A percentile compares a stretch with the other conserved stretches of the same genome.
phyloP scores from a whole-genome alignment of 192 early-diverging fungal species.

The Mycoemilia scoparia region DNA sequence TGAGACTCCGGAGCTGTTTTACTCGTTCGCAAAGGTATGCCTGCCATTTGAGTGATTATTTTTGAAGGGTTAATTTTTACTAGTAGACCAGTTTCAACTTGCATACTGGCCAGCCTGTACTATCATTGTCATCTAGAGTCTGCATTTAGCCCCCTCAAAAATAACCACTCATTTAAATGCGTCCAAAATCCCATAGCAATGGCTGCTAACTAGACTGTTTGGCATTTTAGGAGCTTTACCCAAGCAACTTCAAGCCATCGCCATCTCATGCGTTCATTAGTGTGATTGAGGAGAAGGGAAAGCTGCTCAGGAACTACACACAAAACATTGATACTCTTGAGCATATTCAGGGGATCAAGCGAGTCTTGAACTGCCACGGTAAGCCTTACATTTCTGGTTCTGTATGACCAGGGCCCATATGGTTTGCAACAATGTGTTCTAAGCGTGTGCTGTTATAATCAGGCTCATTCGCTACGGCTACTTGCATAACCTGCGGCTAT shows the following conservation, averaged over 20 bases:
- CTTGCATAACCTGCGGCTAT: conserved; percentile 69
- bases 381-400: no score
- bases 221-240: conserved; percentile 83
- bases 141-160: neutral
- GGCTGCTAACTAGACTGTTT: conserved; percentile 3
- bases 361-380: conserved; percentile 84
- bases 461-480: conserved; percentile 89
- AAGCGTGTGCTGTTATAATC: no score
- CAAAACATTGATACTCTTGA: conserved; percentile 97
- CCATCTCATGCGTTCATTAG: conserved; percentile 79
- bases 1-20: conserved; percentile 76
- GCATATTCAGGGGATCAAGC: conserved; percentile 61
- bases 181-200: conserved; percentile 4
- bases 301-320: conserved; percentile 85
- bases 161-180: neutral
- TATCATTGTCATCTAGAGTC: no score
- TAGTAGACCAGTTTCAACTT: no score
- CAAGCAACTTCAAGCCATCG: conserved; percentile 71
- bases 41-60: no score
- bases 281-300: conserved; percentile 63
- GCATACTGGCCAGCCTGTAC: no score
- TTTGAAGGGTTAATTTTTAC: no score
- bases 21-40: conserved; percentile 89
- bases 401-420: neutral
- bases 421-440: neutral